These are phyloP conservation scores for Gymnopilus dilepis DNA, from an alignment of 768 basidiomycete species.

Conservation along the genomic window DNA sequence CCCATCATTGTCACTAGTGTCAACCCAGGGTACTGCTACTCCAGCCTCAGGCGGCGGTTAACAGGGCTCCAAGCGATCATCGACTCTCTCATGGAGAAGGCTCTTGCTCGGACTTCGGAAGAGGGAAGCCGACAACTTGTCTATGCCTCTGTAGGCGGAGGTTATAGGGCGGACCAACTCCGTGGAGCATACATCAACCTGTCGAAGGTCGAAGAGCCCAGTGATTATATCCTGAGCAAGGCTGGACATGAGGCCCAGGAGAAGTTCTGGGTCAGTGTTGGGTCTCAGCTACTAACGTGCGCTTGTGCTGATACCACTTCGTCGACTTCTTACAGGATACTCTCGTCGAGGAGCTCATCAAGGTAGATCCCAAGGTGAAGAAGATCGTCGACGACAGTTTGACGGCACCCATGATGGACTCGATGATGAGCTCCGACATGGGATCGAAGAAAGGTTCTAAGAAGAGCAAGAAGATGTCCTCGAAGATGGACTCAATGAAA, in stretches of 20 bases:
- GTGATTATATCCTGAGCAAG: conserved; percentile 32
- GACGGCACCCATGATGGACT: conserved; percentile 2
- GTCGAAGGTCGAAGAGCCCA: conserved; percentile 29
- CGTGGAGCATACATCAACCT: conserved; percentile 34
- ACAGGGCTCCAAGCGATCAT: conserved; percentile 22
- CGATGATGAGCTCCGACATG: background rate
- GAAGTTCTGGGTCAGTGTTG: conserved; percentile 33
- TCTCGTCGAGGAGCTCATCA: conserved; percentile 23
- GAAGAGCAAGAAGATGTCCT: background rate
- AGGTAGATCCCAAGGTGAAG: conserved; percentile 21
- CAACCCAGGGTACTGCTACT: conserved; percentile 50
- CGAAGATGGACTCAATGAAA: background rate
- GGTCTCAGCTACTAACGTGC: background rate
- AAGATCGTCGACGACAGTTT: conserved; percentile 21
- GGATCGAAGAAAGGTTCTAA: background rate
- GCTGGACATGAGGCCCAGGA: conserved; percentile 30
- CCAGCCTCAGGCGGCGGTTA: conserved; percentile 36
- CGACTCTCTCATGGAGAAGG: conserved; percentile 31
- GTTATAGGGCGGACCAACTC: conserved; percentile 22
- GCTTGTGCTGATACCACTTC: background rate
- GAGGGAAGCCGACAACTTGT: conserved; percentile 41
- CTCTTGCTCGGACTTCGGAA: conserved; percentile 43
- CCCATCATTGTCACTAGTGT: conserved; percentile 42
- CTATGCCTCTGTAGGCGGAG: conserved; percentile 32
- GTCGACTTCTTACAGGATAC: conserved; percentile 19